These are phyloP conservation scores for Microdochium nivale DNA, from an alignment of 2,329 filamentous ascomycete species.

Conservation along the genomic window DNA sequence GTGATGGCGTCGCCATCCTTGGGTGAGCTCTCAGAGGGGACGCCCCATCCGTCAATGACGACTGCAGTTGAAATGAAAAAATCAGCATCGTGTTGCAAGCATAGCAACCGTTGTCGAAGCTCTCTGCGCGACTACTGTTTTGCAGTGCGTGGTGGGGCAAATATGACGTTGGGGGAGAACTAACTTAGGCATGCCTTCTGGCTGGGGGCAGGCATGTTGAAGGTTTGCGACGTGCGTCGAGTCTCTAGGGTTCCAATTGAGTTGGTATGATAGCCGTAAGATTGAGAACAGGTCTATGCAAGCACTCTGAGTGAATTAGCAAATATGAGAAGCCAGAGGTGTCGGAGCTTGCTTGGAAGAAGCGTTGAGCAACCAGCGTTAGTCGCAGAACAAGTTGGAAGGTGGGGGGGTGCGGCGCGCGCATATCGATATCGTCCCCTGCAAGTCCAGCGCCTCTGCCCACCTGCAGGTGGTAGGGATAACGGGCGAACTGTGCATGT, in stretches of 20 bases:
- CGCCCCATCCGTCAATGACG: constrained; percentile 98
- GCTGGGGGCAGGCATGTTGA: constrained; percentile 43
- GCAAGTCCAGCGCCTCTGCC: background rate
- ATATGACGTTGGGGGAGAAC: constrained; percentile 27
- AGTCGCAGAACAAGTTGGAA: background rate
- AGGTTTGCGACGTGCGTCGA: constrained; percentile 5
- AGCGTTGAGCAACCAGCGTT: background rate
- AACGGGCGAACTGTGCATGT: too few relatives aligned
- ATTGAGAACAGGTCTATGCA: background rate
- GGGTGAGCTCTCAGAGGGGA: constrained; percentile 70
- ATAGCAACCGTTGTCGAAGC: background rate
- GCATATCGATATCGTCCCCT: background rate
- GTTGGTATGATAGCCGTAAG: background rate
- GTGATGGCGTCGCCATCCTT: constrained; percentile 92
- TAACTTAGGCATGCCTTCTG: constrained; percentile 56
- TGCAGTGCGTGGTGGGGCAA: constrained; percentile 11
- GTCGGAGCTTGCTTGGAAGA: background rate
- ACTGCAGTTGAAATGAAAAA: constrained; percentile 48
- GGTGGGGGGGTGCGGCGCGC: background rate
- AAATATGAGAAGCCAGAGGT: constrained; percentile 5
- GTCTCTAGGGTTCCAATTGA: constrained; percentile 3
- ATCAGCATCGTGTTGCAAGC: background rate
- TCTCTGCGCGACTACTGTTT: background rate
- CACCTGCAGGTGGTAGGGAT: background rate
- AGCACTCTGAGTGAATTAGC: background rate